Evolutionary conservation across 176 grass and related monocot genomes (phyloP).

Genomic region (Eragrostis curvula): DNA sequence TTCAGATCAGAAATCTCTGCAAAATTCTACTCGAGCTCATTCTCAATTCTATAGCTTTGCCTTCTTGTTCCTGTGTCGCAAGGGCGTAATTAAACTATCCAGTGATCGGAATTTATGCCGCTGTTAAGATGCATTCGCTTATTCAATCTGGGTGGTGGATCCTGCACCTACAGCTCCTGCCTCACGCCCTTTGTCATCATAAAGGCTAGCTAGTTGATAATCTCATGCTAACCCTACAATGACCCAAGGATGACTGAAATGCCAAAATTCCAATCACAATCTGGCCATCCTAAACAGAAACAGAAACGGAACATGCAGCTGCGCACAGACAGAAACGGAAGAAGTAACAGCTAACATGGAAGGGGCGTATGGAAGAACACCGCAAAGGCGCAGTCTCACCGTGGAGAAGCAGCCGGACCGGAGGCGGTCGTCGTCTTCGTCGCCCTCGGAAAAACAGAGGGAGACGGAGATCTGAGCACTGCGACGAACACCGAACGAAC

Average conservation of each 20-base stretch:
- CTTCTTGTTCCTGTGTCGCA: neutral
- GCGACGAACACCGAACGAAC: neutral
- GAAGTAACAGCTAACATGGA: conserved; percentile 28
- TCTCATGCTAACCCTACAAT: neutral
- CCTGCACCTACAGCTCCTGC: neutral
- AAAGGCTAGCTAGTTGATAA: neutral
- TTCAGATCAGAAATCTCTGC: neutral
- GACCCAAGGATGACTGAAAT: neutral
- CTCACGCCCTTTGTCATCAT: neutral
- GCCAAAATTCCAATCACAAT: neutral
- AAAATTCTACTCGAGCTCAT: neutral
- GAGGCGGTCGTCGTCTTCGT: neutral
- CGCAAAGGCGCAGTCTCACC: neutral
- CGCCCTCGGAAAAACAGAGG: neutral
- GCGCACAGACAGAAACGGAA: neutral
- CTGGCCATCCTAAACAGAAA: neutral
- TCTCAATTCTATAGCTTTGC: neutral
- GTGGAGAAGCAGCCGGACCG: conserved; percentile 18
- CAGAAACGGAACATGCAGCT: no score
- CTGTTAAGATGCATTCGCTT: neutral
- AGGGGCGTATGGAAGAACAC: neutral
- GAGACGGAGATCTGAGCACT: conserved; percentile 12
- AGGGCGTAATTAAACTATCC: neutral
- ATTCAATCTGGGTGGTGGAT: neutral
- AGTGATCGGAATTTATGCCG: neutral